Base-by-base conservation (phyloP, 257 asterid genomes). In the Leonotis leonurus region DNA sequence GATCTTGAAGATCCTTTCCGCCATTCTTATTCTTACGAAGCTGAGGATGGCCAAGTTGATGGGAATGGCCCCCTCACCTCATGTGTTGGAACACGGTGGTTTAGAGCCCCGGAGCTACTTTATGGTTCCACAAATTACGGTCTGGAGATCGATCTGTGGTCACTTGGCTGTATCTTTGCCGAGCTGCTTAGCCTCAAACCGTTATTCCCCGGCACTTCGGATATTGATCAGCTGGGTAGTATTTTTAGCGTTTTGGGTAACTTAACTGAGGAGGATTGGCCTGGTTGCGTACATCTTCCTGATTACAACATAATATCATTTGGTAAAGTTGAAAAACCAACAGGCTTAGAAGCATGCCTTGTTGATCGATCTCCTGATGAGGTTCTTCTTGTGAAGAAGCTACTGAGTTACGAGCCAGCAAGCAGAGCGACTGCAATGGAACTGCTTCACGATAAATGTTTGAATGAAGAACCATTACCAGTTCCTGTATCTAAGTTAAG, bases 71-170 rank as follows among this genome's bases (percentile, higher is more conserved):
- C 94, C 44, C 90, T 93, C 18, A 93, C 99, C 45, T 93, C 97
- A 7, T 89, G 96, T 45, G 95, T 93, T 4, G 99, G 99, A 58
- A 89, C 99, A 29, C 89, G 97, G 16, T 93, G 99, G 99, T 93
- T 72, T 62, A 81, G 92, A 71, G 88, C 96, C 63, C 99, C 99
- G 1, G 99, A 93, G 77, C 85, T 93, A 54, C 95, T 93, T 2
- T 89, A 81, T 22, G 99, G 99, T 1, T 89, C 97, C 50, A 87
- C 95, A 27, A 83, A 67, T 27, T 93, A 93, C 30, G 95, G 95
- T 18, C 75, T 80, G 13, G 99, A 87, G 80, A 81, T 89, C 48
- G 99, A 93, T 60, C 81, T 93, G 41, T 93, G 99, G 99, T 87
- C 99, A 21, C 70, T 93, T 27, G 99, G 99, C 12, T 93, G 97